Conservation (phyloP, 331 rosid genomes). For the Cydonia oblonga region DNA sequence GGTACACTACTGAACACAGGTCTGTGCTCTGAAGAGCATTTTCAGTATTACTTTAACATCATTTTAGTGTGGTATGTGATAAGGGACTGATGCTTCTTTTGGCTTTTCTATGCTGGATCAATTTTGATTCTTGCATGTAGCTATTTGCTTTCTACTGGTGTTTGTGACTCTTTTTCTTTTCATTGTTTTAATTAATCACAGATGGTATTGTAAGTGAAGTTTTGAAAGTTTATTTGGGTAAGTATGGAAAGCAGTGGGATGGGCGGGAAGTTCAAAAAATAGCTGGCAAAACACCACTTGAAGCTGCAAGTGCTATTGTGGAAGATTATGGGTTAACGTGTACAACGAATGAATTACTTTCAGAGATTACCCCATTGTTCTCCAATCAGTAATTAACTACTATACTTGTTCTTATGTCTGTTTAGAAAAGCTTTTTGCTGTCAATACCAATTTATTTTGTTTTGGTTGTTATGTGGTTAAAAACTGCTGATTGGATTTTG, state of each 20-base stretch:
- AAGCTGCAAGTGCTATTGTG: slow-evolving; percentile 54
- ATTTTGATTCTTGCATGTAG: not conserved
- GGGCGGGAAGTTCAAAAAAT: slow-evolving; percentile 66
- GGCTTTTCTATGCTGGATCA: not conserved
- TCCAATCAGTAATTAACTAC: slow-evolving; percentile 41
- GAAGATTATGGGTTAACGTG: slow-evolving; percentile 77
- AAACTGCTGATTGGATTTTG: slow-evolving; percentile 11
- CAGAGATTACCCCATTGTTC: slow-evolving; percentile 59
- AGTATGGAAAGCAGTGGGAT: slow-evolving; percentile 85
- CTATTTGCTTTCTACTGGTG: not conserved
- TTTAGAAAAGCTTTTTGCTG: not conserved
- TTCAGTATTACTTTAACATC: not conserved
- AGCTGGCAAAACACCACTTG: slow-evolving; percentile 62
- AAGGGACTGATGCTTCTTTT: not conserved
- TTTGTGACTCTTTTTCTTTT: not conserved
- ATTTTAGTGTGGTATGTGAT: not conserved
- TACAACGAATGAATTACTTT: slow-evolving; percentile 52
- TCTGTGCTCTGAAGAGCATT: not conserved
- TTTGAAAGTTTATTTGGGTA: slow-evolving; percentile 36
- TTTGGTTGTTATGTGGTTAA: not conserved
- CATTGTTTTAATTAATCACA: slow-evolving; percentile 18
- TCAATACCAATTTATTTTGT: not conserved
- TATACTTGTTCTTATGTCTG: not conserved
- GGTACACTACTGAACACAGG: slow-evolving; percentile 85
- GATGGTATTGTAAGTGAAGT: slow-evolving; percentile 62